Evolutionary conservation across 2,329 filamentous ascomycete genomes (phyloP).

Genomic region (Aspergillus sp.): DNA sequence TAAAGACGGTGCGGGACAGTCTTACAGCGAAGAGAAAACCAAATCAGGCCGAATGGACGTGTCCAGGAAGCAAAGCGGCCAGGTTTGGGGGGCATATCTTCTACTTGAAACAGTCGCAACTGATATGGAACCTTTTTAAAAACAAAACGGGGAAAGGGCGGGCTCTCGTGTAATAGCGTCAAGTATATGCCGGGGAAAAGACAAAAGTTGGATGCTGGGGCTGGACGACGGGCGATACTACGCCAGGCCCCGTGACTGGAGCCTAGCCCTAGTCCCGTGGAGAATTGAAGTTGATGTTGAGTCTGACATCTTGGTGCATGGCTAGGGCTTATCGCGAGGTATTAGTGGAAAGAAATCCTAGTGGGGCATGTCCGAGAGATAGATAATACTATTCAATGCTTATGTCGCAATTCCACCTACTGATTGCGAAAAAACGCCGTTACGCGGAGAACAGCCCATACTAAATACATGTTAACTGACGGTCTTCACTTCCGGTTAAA

Average conservation of each 20-base stretch:
- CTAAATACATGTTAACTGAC: too few species aligned
- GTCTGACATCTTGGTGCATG: not conserved
- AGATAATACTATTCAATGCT: too few species aligned
- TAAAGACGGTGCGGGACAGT: not conserved
- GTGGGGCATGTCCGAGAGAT: too few species aligned
- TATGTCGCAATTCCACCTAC: too few species aligned
- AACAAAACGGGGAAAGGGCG: not conserved
- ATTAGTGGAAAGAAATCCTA: too few species aligned
- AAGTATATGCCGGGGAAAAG: not conserved
- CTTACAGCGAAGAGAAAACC: slow-evolving; percentile 17
- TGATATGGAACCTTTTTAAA: not conserved
- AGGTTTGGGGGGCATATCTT: slow-evolving; percentile 5
- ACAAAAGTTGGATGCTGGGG: not conserved
- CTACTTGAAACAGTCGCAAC: not conserved
- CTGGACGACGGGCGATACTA: not conserved
- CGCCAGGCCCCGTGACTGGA: not conserved
- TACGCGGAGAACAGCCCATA: too few species aligned
- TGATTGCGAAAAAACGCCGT: too few species aligned
- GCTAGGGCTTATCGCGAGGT: too few species aligned
- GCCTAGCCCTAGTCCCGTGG: not conserved
- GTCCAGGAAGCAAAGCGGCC: slow-evolving; percentile 13
- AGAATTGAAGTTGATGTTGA: not conserved
- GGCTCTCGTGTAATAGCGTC: not conserved
- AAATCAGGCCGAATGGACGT: slow-evolving; percentile 18
- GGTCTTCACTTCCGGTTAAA: too few species aligned